Conservation (phyloP, 495 filamentous ascomycete genomes). For the Penicillium crystallinum region DNA sequence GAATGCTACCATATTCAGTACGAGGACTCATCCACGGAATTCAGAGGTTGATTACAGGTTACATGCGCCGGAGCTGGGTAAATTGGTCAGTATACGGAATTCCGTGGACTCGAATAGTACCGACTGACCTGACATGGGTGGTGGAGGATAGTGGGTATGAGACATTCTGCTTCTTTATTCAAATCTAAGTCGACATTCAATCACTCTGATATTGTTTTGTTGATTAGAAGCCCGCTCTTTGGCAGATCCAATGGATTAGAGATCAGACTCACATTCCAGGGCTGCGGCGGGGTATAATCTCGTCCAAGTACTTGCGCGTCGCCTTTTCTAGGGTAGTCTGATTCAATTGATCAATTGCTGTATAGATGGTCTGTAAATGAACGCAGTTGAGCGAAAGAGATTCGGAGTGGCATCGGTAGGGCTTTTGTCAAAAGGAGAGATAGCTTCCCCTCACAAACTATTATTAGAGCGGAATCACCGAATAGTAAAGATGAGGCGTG, state of each 20-base stretch:
- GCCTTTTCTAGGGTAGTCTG: too few species aligned
- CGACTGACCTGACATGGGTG: conserved; percentile 21
- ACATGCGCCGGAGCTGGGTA: conserved; percentile 17
- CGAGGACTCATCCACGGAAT: background rate
- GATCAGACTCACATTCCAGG: too few species aligned
- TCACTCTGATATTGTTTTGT: too few species aligned
- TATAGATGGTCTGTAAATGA: too few species aligned
- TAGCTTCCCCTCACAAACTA: background rate
- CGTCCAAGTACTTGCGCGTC: too few species aligned
- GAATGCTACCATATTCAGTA: conserved; percentile 11
- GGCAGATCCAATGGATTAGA: too few species aligned
- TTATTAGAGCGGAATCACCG: background rate
- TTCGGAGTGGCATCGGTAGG: too few species aligned
- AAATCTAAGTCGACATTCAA: background rate
- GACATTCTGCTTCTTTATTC: background rate
- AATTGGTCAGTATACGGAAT: background rate
- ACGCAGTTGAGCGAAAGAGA: too few species aligned
- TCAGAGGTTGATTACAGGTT: conserved; percentile 13
- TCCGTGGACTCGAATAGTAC: background rate
- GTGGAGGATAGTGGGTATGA: conserved; percentile 10
- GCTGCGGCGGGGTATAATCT: too few species aligned
- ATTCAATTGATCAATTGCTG: too few species aligned
- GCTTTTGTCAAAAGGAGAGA: background rate
- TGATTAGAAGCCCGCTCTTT: too few species aligned
- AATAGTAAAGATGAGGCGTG: background rate